phyloP scores from a whole-genome alignment of 2,329 filamentous ascomycete species.

The Drechslera avenae region DNA sequence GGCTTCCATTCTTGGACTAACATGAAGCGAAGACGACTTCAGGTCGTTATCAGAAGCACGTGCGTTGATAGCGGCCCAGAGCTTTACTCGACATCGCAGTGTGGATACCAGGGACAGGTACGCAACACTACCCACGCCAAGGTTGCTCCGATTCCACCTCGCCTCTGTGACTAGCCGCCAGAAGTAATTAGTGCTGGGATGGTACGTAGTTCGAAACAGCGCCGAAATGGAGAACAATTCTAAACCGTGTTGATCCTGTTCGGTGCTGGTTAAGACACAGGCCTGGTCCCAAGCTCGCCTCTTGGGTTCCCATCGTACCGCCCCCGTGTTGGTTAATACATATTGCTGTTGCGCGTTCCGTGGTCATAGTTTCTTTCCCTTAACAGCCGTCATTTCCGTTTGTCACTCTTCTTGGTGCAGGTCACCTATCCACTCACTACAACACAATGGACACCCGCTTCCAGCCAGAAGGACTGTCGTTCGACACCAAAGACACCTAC shows the following conservation, averaged over 20 bases:
- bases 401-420: slow-evolving; percentile 35
- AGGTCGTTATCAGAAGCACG: slow-evolving; percentile 27
- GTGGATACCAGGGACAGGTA: slow-evolving; percentile 40
- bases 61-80: slow-evolving; percentile 27
- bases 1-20: slow-evolving; percentile 18
- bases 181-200: slow-evolving; percentile 25
- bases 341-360: slow-evolving; percentile 18
- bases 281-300: slow-evolving; percentile 24
- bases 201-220: slow-evolving; percentile 38
- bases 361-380: slow-evolving; percentile 18
- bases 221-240: slow-evolving; percentile 18
- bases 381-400: slow-evolving; percentile 24
- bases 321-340: slow-evolving; percentile 31
- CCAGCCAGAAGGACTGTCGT: slow-evolving; percentile 33
- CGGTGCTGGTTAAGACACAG: slow-evolving; percentile 32
- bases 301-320: slow-evolving; percentile 24
- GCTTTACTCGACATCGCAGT: slow-evolving; percentile 37
- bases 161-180: slow-evolving; percentile 32
- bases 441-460: slow-evolving; percentile 40
- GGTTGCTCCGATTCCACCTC: slow-evolving; percentile 29
- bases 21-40: slow-evolving; percentile 28
- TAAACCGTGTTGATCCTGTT: slow-evolving; percentile 25
- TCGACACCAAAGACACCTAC: slow-evolving; percentile 31
- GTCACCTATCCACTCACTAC: slow-evolving; percentile 32
- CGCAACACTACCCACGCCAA: slow-evolving; percentile 43